phyloP scores from a whole-genome alignment of 1,284 basidiomycete genomes.

The Ganoderma leucocontextum region DNA sequence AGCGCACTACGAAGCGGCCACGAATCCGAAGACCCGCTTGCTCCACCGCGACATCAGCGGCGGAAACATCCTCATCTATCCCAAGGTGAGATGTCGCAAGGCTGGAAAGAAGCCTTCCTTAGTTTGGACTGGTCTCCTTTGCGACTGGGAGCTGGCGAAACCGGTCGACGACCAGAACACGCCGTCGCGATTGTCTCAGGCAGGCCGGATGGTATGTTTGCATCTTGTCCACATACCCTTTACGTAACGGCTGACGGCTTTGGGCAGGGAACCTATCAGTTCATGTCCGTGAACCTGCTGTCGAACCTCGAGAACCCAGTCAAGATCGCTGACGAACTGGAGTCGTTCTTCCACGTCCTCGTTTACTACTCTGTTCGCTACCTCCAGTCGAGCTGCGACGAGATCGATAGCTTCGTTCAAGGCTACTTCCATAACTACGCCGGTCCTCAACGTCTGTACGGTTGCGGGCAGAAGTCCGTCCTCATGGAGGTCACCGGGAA shows the following conservation, averaged over 20 bases:
- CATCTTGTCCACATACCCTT: too few species aligned
- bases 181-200: neutral
- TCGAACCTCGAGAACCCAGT: neutral
- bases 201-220: constrained; percentile 11
- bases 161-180: neutral
- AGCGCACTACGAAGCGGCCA: constrained; percentile 12
- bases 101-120: neutral
- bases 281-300: neutral
- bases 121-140: constrained; percentile 7
- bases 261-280: constrained; percentile 16
- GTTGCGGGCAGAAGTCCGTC: neutral
- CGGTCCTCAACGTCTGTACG: neutral
- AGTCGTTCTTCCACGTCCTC: constrained; percentile 20
- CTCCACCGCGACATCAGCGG: constrained; percentile 21
- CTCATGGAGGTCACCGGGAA: neutral
- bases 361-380: constrained; percentile 10
- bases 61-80: constrained; percentile 15
- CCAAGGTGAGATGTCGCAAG: neutral
- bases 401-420: constrained; percentile 1
- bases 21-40: neutral
- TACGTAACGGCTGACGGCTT: too few species aligned
- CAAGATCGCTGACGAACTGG: constrained; percentile 12
- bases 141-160: constrained; percentile 22
- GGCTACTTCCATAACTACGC: constrained; percentile 8
- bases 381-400: constrained; percentile 5